Conservation (phyloP, 805 yeast genomes). For the Ogataea degrootiae region DNA sequence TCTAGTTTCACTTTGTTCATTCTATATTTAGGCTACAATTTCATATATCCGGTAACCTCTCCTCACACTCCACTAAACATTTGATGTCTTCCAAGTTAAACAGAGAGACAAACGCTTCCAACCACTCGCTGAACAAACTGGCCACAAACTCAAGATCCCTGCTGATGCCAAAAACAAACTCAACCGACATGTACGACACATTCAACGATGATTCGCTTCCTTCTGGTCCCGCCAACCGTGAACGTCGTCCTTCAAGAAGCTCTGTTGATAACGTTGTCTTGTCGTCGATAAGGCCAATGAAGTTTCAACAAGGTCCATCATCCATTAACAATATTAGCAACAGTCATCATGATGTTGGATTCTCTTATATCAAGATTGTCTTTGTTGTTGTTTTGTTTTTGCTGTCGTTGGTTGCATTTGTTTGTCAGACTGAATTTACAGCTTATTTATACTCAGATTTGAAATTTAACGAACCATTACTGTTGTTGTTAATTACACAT, state of each 20-base stretch:
- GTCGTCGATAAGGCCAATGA: background rate
- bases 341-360: conserved; percentile 18
- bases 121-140: background rate
- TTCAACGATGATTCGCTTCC: background rate
- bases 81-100: no score
- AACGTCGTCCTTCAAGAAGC: background rate
- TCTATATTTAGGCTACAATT: no score
- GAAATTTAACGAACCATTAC: conserved; percentile 64
- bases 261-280: no score
- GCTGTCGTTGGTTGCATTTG: conserved; percentile 56
- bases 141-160: background rate
- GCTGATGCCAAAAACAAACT: background rate
- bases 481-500: conserved; percentile 65
- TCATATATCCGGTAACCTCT: no score
- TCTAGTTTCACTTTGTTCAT: no score
- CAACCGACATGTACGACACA: background rate
- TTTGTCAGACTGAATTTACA: conserved; percentile 76
- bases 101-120: background rate
- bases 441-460: conserved; percentile 54
- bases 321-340: background rate
- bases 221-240: background rate
- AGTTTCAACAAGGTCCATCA: background rate
- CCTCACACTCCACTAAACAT: no score
- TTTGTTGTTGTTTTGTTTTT: conserved; percentile 44
- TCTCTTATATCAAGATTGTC: conserved; percentile 33